These are phyloP conservation scores for Gossypium raimondii DNA, from an alignment of 345 rosid genomes.

Conservation along the genomic window DNA sequence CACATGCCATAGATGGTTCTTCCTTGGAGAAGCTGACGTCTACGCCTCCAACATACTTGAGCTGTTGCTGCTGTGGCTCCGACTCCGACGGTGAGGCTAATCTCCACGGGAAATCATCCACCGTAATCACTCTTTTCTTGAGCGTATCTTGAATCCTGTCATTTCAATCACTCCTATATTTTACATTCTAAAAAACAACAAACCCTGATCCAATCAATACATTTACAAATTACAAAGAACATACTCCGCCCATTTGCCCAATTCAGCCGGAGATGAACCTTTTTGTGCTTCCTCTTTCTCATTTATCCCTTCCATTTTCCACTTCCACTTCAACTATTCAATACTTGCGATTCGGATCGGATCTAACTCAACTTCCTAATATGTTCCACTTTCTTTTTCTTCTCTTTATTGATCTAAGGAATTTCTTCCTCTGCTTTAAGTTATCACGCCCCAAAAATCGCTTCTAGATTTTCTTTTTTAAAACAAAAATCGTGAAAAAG, in stretches of 20 bases:
- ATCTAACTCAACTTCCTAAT: background rate
- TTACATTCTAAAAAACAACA: background rate
- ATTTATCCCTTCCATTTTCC: slow-evolving; percentile 1
- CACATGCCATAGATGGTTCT: slow-evolving; percentile 63
- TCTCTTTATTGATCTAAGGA: background rate
- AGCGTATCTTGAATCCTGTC: slow-evolving; percentile 47
- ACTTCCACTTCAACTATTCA: background rate
- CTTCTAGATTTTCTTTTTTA: background rate
- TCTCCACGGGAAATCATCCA: slow-evolving; percentile 69
- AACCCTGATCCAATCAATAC: background rate
- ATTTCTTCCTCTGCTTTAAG: background rate
- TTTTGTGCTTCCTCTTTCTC: background rate
- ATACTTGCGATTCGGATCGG: too few species aligned
- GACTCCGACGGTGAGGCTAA: slow-evolving; percentile 14
- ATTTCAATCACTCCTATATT: background rate
- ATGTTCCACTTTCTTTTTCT: background rate
- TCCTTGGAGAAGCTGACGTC: slow-evolving; percentile 83
- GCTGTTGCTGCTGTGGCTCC: slow-evolving; percentile 20
- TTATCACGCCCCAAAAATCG: background rate
- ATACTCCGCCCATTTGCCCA: slow-evolving; percentile 6
- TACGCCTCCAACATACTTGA: slow-evolving; percentile 85
- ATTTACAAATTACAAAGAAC: background rate
- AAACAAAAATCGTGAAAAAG: background rate
- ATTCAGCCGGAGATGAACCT: background rate
- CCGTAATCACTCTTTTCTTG: slow-evolving; percentile 49